These are phyloP conservation scores for Lentinula aciculospora DNA, from an alignment of 768 basidiomycete species.

Conservation along the genomic window DNA sequence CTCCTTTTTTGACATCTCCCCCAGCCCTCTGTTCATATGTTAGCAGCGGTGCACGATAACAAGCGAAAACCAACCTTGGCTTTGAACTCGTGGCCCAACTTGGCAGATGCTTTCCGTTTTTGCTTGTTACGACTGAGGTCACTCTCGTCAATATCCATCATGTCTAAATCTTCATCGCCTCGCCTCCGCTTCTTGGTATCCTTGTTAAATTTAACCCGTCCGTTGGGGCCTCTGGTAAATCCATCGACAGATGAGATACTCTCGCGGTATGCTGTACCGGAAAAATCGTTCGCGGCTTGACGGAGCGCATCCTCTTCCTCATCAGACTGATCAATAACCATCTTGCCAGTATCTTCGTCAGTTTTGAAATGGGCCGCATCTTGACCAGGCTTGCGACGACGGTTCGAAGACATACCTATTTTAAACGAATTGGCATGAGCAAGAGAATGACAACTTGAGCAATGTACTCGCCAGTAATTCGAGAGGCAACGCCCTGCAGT, in stretches of 20 bases:
- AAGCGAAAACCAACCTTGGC: constrained; percentile 66
- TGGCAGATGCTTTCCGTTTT: constrained; percentile 43
- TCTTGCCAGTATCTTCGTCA: constrained; percentile 76
- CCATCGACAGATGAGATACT: constrained; percentile 83
- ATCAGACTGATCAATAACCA: constrained; percentile 63
- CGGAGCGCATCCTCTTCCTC: constrained; percentile 39
- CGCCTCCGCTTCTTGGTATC: constrained; percentile 90
- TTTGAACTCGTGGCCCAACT: constrained; percentile 86
- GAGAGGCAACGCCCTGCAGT: constrained; percentile 70
- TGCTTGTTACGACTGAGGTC: constrained; percentile 43
- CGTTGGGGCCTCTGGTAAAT: constrained; percentile 77
- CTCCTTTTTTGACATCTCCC: constrained; percentile 86
- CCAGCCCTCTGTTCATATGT: constrained; percentile 69
- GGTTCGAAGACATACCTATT: constrained; percentile 38
- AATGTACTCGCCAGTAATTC: constrained; percentile 58
- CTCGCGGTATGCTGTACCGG: constrained; percentile 80
- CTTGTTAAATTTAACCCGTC: constrained; percentile 92
- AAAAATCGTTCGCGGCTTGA: constrained; percentile 44
- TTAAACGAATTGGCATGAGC: neutral
- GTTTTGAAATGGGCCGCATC: constrained; percentile 85
- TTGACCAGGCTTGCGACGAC: constrained; percentile 75
- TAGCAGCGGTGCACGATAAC: constrained; percentile 1
- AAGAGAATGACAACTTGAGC: neutral
- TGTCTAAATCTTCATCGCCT: constrained; percentile 53
- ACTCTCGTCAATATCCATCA: constrained; percentile 62